Conservation (phyloP, 192 early-diverging fungal genomes). For the Obelidium mucronatum region DNA sequence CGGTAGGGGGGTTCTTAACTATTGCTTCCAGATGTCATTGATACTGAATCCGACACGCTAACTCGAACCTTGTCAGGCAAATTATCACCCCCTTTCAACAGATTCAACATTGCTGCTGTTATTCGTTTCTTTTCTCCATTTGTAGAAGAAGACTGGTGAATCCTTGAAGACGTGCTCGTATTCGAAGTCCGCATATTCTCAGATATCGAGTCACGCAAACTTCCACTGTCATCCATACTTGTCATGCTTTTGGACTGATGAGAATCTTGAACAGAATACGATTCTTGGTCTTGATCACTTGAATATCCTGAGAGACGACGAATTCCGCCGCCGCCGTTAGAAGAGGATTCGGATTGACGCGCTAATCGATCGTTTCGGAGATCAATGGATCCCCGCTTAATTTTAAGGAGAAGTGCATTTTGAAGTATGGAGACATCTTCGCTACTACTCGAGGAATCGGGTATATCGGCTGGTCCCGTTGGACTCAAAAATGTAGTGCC, state of each 20-base stretch:
- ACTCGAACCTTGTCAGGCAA: not conserved
- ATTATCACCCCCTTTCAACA: not conserved
- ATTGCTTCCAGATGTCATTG: too few relatives aligned
- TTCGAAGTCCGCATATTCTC: not conserved
- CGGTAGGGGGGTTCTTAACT: too few relatives aligned
- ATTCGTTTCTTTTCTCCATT: constrained; percentile 9
- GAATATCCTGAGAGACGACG: too few relatives aligned
- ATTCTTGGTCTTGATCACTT: too few relatives aligned
- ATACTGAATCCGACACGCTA: not conserved
- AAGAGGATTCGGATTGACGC: not conserved
- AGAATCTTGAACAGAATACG: not conserved
- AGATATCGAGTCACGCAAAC: not conserved
- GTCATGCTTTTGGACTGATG: not conserved
- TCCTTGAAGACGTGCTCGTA: not conserved
- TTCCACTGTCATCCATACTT: not conserved
- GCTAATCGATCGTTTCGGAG: not conserved
- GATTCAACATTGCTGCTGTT: constrained; percentile 20
- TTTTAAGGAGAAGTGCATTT: not conserved
- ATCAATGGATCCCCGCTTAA: not conserved
- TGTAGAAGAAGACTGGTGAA: not conserved
- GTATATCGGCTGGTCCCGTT: not conserved
- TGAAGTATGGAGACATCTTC: not conserved
- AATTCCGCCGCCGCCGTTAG: too few relatives aligned
- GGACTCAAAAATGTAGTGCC: not conserved
- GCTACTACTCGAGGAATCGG: not conserved